Percentiles rank a stretch among this genome's conserved stretches.
phyloP scores from a whole-genome alignment of 2,329 filamentous ascomycete genomes.

The Trichophyton mentagrophytes region DNA sequence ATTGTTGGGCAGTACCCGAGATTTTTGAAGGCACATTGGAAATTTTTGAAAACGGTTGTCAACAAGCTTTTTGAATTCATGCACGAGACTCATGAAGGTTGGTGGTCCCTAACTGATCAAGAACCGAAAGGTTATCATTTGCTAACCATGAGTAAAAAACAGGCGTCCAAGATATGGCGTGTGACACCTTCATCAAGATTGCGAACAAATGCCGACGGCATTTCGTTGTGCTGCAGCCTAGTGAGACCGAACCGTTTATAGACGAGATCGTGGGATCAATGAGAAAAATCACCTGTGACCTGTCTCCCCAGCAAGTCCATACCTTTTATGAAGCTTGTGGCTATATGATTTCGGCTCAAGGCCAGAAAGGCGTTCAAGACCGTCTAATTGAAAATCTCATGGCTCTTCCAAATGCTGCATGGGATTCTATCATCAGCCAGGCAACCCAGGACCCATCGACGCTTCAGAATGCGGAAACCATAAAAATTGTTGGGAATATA shows the following conservation, averaged over 20 bases:
- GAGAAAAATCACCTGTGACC: constrained; percentile 86
- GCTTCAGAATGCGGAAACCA: constrained; percentile 82
- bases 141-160: constrained; percentile 20
- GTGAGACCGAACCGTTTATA: constrained; percentile 90
- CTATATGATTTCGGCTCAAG: constrained; percentile 97
- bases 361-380: constrained; percentile 88
- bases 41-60: constrained; percentile 98
- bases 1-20: constrained; percentile 98
- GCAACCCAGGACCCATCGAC: constrained; percentile 76
- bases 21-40: constrained; percentile 98
- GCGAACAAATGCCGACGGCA: constrained; percentile 95
- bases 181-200: constrained; percentile 99
- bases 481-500: constrained; percentile 98
- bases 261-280: constrained; percentile 96
- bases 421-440: constrained; percentile 85
- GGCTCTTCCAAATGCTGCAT: constrained; percentile 83
- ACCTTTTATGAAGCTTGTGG: constrained; percentile 98
- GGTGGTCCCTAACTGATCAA: not conserved
- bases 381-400: constrained; percentile 82
- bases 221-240: constrained; percentile 90
- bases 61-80: constrained; percentile 99
- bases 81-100: constrained; percentile 96
- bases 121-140: not conserved
- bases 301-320: constrained; percentile 93
- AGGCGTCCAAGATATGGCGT: constrained; percentile 99